Percentiles rank a stretch among this genome's conserved stretches.
phyloP scores from a whole-genome alignment of 106 monocot genomes.

The Dioscorea zingiberensis region DNA sequence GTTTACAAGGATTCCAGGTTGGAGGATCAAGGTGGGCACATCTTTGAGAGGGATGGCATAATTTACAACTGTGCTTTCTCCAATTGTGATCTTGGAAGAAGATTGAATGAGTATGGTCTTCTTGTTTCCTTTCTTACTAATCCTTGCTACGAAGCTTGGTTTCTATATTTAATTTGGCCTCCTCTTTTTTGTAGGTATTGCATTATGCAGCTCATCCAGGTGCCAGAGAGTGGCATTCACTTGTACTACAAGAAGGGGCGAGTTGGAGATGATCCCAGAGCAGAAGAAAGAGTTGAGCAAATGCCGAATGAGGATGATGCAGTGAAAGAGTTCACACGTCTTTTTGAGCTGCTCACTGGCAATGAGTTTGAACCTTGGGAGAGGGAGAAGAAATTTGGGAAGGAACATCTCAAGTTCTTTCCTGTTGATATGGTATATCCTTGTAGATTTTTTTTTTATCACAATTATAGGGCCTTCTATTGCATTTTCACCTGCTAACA shows the following conservation, averaged over 20 bases:
- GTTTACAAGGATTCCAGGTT: conserved; percentile 56
- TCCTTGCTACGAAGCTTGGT: no score
- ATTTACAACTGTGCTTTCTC: conserved; percentile 67
- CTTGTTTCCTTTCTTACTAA: background rate
- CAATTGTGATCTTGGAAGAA: conserved; percentile 42
- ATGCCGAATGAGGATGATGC: conserved; percentile 28
- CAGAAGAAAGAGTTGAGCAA: conserved; percentile 65
- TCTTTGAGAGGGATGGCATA: conserved; percentile 65
- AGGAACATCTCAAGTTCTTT: conserved; percentile 56
- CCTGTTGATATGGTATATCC: conserved; percentile 60
- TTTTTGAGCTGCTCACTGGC: conserved; percentile 49
- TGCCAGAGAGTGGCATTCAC: conserved; percentile 44
- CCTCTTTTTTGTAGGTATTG: conserved; percentile 27
- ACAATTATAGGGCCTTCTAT: background rate
- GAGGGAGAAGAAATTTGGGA: conserved; percentile 66
- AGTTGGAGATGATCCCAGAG: conserved; percentile 54
- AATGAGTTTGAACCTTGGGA: conserved; percentile 76
- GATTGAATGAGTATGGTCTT: conserved; percentile 48
- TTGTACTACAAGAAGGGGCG: conserved; percentile 66
- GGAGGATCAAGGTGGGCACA: conserved; percentile 32
- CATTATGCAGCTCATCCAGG: conserved; percentile 56
- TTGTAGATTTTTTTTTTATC: background rate
- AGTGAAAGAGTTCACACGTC: conserved; percentile 43
- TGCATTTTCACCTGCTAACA: no score
- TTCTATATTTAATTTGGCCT: background rate